These are phyloP conservation scores for Peniophora sp. DNA, from an alignment of 1,284 basidiomycete genomes.

Conservation along the genomic window DNA sequence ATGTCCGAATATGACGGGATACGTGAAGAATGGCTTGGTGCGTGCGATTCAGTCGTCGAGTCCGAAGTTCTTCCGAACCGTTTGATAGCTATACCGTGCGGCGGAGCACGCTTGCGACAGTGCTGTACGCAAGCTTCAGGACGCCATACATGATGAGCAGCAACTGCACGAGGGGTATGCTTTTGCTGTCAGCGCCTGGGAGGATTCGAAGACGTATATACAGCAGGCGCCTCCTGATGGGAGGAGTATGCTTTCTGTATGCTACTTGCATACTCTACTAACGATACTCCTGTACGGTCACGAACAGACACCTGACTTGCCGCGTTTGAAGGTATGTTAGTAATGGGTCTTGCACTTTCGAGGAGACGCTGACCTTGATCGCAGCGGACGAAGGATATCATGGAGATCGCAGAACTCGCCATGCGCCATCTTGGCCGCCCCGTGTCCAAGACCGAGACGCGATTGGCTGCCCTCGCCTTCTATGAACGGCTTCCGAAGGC, in stretches of 20 bases:
- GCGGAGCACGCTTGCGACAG: slow-evolving; percentile 50
- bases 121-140: slow-evolving; percentile 39
- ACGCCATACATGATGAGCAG: slow-evolving; percentile 28
- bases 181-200: slow-evolving; percentile 43
- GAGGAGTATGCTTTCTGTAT: slow-evolving; percentile 34
- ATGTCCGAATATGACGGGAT: slow-evolving; percentile 37
- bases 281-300: neutral
- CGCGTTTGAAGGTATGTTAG: neutral
- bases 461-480: slow-evolving; percentile 39
- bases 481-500: slow-evolving; percentile 34
- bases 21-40: slow-evolving; percentile 43
- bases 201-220: slow-evolving; percentile 50
- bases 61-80: too few relatives aligned
- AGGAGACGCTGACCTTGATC: neutral
- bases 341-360: neutral
- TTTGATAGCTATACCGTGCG: slow-evolving; percentile 31
- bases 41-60: too few relatives aligned
- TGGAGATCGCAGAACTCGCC: slow-evolving; percentile 42
- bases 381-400: slow-evolving; percentile 33
- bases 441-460: slow-evolving; percentile 39
- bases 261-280: neutral
- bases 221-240: slow-evolving; percentile 51
- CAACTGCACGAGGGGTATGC: slow-evolving; percentile 53
- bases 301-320: neutral
- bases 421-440: slow-evolving; percentile 32